Evolutionary conservation across 1,284 basidiomycete genomes (phyloP).

Genomic region (Malassezia psittaci): DNA sequence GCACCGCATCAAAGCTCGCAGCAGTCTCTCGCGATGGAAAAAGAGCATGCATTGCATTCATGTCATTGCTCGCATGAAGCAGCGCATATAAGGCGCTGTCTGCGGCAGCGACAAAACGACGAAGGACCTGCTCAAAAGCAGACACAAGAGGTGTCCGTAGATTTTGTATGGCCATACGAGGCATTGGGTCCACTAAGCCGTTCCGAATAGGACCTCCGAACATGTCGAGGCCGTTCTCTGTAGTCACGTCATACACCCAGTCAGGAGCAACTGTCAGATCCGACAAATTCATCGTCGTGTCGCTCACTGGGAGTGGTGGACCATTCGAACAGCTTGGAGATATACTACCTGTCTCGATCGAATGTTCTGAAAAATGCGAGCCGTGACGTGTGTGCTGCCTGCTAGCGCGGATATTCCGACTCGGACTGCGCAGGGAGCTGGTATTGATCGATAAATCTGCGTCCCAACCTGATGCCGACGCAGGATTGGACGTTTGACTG

Average conservation of each 20-base stretch:
- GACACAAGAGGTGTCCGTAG: slow-evolving; percentile 24
- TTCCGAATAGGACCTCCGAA: neutral
- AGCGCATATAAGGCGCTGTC: slow-evolving; percentile 25
- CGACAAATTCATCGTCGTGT: neutral
- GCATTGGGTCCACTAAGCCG: neutral
- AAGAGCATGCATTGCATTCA: slow-evolving; percentile 49
- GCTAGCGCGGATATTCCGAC: neutral
- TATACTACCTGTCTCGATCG: slow-evolving; percentile 1
- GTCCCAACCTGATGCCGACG: neutral
- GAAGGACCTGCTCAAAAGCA: slow-evolving; percentile 39
- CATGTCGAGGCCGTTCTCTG: neutral
- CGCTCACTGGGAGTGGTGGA: neutral
- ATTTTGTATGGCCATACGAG: neutral
- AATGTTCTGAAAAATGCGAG: slow-evolving; percentile 14
- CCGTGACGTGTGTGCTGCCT: slow-evolving; percentile 10
- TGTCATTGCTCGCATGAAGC: slow-evolving; percentile 23
- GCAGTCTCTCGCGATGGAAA: slow-evolving; percentile 58
- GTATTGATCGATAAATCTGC: neutral
- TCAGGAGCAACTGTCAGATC: neutral
- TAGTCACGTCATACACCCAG: neutral
- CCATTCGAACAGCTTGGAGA: slow-evolving; percentile 5
- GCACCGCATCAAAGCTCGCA: slow-evolving; percentile 65
- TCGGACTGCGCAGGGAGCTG: neutral
- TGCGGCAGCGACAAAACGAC: slow-evolving; percentile 30
- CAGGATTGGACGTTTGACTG: slow-evolving; percentile 2